phyloP scores from a whole-genome alignment of 441 rosid species.

The Hypseocharis bilobata region DNA sequence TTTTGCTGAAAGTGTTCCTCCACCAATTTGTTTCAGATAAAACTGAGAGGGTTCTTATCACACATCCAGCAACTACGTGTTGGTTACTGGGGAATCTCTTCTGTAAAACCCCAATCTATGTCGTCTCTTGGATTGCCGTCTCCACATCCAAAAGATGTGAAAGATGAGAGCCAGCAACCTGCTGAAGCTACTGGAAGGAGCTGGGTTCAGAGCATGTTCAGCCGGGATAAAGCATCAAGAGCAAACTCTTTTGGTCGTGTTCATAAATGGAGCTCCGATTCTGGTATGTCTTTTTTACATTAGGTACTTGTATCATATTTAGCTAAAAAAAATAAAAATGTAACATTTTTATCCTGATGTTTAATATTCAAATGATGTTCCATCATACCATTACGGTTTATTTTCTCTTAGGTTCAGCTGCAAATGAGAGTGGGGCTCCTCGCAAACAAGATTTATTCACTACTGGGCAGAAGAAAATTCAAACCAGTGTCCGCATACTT shows the following conservation, averaged over 20 bases:
- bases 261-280: conserved; percentile 74
- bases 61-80: conserved; percentile 88
- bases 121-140: conserved; percentile 68
- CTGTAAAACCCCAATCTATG: conserved; percentile 49
- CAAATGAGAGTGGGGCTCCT: conserved; percentile 37
- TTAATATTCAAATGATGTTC: conserved; percentile 1
- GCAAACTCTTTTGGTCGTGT: conserved; percentile 64
- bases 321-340: neutral
- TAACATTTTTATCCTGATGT: neutral
- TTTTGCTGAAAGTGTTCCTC: conserved; percentile 10
- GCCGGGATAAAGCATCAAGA: conserved; percentile 76
- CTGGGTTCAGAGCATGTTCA: conserved; percentile 99
- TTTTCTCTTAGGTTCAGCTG: conserved; percentile 19
- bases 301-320: conserved; percentile 1
- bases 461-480: conserved; percentile 79
- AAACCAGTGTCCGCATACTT: conserved; percentile 78
- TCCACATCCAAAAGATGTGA: conserved; percentile 66
- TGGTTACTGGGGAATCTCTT: conserved; percentile 86
- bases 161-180: conserved; percentile 75
- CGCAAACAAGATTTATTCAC: conserved; percentile 60
- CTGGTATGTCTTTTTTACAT: conserved; percentile 34
- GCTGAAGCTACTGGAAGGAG: conserved; percentile 96
- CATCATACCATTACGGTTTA: neutral
- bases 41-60: conserved; percentile 84
- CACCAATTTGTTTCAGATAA: conserved; percentile 53